Percentiles rank a stretch among this genome's conserved stretches.
Conservation (phyloP, 371 early-diverging fungal species). For the Apophysomyces sp. region DNA sequence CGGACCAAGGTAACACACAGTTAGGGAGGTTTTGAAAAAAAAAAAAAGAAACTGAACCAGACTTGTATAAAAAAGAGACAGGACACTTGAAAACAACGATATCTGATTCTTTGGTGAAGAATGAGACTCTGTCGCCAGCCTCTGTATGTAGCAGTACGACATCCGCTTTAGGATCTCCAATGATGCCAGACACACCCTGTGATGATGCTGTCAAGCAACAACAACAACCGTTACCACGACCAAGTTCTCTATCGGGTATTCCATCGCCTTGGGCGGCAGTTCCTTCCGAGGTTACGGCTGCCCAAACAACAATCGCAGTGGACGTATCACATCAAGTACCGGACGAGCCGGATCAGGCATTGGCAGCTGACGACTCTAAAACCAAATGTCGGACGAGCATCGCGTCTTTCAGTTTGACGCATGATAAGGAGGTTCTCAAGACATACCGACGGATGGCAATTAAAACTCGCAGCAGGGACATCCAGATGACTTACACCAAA, state of each 20-base stretch:
- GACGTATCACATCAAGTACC: neutral
- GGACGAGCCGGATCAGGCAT: neutral
- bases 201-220: neutral
- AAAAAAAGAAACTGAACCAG: neutral
- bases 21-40: too few relatives aligned
- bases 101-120: neutral
- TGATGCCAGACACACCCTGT: neutral
- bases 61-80: neutral
- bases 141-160: neutral
- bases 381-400: neutral
- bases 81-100: neutral
- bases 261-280: constrained; percentile 19
- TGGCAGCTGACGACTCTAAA: neutral
- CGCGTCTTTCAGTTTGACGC: constrained; percentile 23
- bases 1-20: neutral
- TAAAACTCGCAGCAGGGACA: constrained; percentile 65
- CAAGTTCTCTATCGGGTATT: constrained; percentile 3
- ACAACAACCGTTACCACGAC: neutral
- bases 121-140: neutral
- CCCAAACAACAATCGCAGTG: neutral
- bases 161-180: neutral
- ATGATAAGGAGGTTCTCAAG: constrained; percentile 27
- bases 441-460: constrained; percentile 74
- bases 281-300: neutral
- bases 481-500: constrained; percentile 73